Evolutionary conservation across 148 eudicot genomes (phyloP), one percentile per base, ranked within the genome.

Genomic region (Arctostaphylos glauca): DNA sequence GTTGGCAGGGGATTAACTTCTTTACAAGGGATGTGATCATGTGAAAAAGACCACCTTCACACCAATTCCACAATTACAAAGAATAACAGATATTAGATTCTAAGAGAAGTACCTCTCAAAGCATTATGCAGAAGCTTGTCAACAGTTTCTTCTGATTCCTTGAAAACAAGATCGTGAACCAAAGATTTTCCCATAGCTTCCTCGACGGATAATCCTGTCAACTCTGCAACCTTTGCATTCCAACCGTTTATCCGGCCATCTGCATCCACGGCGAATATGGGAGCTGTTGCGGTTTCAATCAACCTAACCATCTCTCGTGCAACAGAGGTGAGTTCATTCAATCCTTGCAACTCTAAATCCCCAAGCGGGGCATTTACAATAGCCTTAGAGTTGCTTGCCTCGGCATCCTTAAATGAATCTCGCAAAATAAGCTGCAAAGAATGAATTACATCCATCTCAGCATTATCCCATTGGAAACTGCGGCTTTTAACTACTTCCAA

Each of bases 401-500:
- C 93, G 12, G 88, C 89, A 74, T 87, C 90, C 59, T 82, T 86
- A 81, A 92, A 93, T 4, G 98, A 91, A 71, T 93, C 95, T 73
- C 96, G 87, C 59, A 96, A 85, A 83, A 96, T 94, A 78, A 96
- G 93, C 86, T 96, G 99, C 89, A 96, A 84, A 10, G 99, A 96
- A 84, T 94, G 98, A 75, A 96, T 96, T 47, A 97, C 99, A 80
- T 96, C 98, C 94, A 96, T 92, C 84, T 96, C 99, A 3, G 94
- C 94, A 87, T 84, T 92, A 44, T 96, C 99, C 99, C 99, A 96
- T 5, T 94, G 96, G 84, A 89, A 80, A 85, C 99, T 96, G 76
- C 91, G 87, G 77, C 91, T 92, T 84, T 96, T 96, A 55, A 94
- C 97, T 21, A 96, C 97, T 88, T 96, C 97, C 46, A 94, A 77